phyloP scores from a whole-genome alignment of 371 early-diverging fungal genomes.

The Lichtheimia ornata region DNA sequence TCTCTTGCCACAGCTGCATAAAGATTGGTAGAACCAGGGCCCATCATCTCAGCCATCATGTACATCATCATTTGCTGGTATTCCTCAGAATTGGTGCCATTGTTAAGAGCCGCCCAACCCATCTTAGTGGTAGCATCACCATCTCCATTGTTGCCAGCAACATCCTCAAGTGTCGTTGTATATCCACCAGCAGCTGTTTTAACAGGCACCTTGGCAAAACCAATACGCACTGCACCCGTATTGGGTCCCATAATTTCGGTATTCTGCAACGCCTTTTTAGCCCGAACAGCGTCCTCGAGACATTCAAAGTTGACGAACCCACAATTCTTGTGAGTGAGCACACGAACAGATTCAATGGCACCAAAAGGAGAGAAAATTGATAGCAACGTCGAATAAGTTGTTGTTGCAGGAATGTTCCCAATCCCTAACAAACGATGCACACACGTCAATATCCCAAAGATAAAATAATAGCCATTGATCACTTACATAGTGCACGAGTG shows the following conservation, averaged over 20 bases:
- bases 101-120: not conserved
- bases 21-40: conserved; percentile 19
- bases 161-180: not conserved
- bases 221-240: conserved; percentile 79
- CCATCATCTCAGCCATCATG: conserved; percentile 24
- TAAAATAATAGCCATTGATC: not conserved
- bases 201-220: conserved; percentile 83
- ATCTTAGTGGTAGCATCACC: not conserved
- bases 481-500: conserved; percentile 50
- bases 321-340: conserved; percentile 95
- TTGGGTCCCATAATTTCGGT: conserved; percentile 83
- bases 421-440: conserved; percentile 65
- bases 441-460: not conserved
- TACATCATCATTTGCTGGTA: conserved; percentile 27
- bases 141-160: not conserved
- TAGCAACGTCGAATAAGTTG: conserved; percentile 75
- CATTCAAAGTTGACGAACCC: conserved; percentile 95
- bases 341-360: conserved; percentile 89
- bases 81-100: conserved; percentile 6
- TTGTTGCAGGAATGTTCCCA: conserved; percentile 88
- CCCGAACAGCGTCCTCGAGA: conserved; percentile 88
- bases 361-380: conserved; percentile 83
- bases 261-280: conserved; percentile 85
- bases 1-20: conserved; percentile 34
- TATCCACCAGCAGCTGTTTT: not conserved